Base-by-base conservation (phyloP, 345 rosid genomes). In the Hibiscus syriacus region DNA sequence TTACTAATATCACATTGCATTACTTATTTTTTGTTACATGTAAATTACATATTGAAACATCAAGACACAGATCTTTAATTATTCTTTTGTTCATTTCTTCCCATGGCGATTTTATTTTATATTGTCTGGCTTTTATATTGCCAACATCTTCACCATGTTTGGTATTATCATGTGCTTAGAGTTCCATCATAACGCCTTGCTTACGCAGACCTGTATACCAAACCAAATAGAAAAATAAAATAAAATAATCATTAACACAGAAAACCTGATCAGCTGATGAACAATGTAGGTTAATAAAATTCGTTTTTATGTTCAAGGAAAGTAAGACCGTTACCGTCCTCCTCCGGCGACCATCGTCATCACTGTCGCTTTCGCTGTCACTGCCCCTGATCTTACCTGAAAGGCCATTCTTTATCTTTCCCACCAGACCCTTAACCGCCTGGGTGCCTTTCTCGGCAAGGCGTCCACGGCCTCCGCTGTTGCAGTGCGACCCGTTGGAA, bases 111-210 rank as follows among this genome's bases (percentile, higher is more conserved):
- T 22, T 60, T 38, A 60, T 60, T 60, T 38, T 36, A 34, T 59
- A 8, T 36, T 59, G 2, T 30, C 6, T 34, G 27, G 48, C 46
- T 11, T 59, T 10, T 20, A 36, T 41, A 17, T 43, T 13, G 53
- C 67, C 67, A 25, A 29, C 56, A 48, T 48, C 41, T 65, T 36
- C 56, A 9, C 27, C 55, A 46, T 48, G 11, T 10, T n/a, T 65
- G 20, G 2, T 17, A 7, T 19, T 17, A 17, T 49, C 54, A 9
- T 16, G 4, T 4, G 11, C 4, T 2, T 29, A 4, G 3, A 14
- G 14, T 2, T 65, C 29, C 16, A 9, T 65, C 43, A 65, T 6
- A 65, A 7, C 17, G 41, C 68, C 36, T 65, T 65, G 68, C 68
- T 48, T 10, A 46, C 6, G 17, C 25, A 48, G 39, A 17, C 68